Evolutionary conservation across 2,329 filamentous ascomycete species (phyloP).

Genomic region (Aureobasidium leucospermi): DNA sequence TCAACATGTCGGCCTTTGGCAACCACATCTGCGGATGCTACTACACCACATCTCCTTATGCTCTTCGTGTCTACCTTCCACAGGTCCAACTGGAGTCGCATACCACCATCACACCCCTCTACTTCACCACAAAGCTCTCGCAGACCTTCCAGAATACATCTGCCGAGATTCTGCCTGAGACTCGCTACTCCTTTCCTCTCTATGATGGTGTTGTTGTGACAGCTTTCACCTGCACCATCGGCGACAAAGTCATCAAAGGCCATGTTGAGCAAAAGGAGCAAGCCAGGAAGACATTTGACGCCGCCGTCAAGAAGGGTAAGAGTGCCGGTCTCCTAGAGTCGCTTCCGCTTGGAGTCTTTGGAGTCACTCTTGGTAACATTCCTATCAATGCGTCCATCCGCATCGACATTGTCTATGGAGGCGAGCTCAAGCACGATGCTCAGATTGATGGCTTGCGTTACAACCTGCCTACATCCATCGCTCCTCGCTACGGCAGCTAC

Average conservation of each 20-base stretch:
- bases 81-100: conserved; percentile 52
- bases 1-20: neutral
- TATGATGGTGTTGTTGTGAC: conserved; percentile 67
- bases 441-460: conserved; percentile 61
- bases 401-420: conserved; percentile 59
- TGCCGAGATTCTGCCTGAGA: conserved; percentile 41
- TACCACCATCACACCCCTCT: conserved; percentile 53
- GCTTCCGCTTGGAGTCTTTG: conserved; percentile 58
- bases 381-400: conserved; percentile 49
- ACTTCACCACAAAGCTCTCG: conserved; percentile 43
- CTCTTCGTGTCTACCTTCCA: conserved; percentile 44
- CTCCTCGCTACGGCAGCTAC: conserved; percentile 55
- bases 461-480: conserved; percentile 60
- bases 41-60: conserved; percentile 15
- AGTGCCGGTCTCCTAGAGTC: conserved; percentile 61
- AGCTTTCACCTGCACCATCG: conserved; percentile 58
- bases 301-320: conserved; percentile 52
- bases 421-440: conserved; percentile 65
- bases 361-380: conserved; percentile 60
- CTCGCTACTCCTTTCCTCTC: conserved; percentile 62
- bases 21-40: conserved; percentile 27
- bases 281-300: conserved; percentile 53
- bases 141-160: conserved; percentile 58
- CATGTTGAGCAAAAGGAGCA: conserved; percentile 59
- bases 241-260: conserved; percentile 52